Conservation (phyloP, 176 grass and related monocot genomes). For the Aegilops umbellulata region DNA sequence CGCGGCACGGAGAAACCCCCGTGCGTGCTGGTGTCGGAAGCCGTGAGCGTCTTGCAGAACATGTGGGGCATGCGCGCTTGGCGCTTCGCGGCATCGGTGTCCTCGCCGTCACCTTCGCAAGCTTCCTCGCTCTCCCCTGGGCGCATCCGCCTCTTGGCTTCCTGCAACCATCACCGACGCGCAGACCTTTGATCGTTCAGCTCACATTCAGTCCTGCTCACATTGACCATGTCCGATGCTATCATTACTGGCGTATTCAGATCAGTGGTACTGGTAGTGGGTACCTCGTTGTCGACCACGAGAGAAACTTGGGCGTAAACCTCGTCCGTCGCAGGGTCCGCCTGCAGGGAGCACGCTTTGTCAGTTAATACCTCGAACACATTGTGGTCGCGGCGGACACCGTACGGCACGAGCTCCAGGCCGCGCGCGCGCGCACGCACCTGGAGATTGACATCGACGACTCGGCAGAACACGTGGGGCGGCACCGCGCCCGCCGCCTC, state of each 20-base stretch:
- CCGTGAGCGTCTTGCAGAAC: conserved; percentile 99
- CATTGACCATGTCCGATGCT: conserved; percentile 11
- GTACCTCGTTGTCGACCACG: conserved; percentile 35
- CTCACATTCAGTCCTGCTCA: not conserved
- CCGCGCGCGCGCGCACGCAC: conserved; percentile 38
- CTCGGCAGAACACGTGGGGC: conserved; percentile 80
- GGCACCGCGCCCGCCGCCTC: conserved; percentile 16
- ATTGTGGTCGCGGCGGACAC: conserved; percentile 9
- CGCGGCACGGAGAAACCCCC: conserved; percentile 97
- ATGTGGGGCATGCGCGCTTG: conserved; percentile 72
- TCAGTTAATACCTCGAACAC: conserved; percentile 19
- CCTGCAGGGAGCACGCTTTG: conserved; percentile 35
- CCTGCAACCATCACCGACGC: conserved; percentile 14
- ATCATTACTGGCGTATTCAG: not conserved
- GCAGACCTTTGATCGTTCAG: not conserved
- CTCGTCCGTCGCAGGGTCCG: conserved; percentile 74
- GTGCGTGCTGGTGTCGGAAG: conserved; percentile 96
- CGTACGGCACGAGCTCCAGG: not conserved
- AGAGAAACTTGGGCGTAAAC: conserved; percentile 60
- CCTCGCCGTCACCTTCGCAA: conserved; percentile 41
- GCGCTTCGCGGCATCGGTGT: conserved; percentile 41
- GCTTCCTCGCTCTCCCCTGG: conserved; percentile 36
- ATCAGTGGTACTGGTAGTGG: not conserved
- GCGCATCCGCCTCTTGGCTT: conserved; percentile 29
- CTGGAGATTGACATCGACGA: conserved; percentile 76